phyloP scores from a whole-genome alignment of 257 asterid genomes.

The Ophiorrhiza pumila region DNA sequence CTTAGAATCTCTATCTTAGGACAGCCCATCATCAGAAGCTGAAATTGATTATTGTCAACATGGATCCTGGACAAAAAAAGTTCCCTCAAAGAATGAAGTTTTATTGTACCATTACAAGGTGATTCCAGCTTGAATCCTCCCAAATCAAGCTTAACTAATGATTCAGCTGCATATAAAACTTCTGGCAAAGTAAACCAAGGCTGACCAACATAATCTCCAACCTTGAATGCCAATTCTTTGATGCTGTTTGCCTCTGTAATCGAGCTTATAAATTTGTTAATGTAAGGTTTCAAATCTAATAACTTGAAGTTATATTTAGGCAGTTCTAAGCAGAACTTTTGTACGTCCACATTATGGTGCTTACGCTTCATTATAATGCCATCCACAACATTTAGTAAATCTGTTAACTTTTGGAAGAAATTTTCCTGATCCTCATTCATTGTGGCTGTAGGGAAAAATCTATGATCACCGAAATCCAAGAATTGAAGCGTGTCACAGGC shows the following conservation, averaged over 20 bases:
- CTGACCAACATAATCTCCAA: background rate
- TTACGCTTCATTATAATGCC: background rate
- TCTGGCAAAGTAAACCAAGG: background rate
- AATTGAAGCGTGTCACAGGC: background rate
- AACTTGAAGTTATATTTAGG: background rate
- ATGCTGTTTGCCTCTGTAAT: background rate
- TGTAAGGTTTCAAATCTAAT: background rate
- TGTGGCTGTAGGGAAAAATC: background rate
- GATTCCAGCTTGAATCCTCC: background rate
- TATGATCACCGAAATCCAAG: background rate
- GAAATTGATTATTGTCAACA: background rate
- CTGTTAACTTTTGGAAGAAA: too few species aligned
- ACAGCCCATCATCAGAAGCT: conserved; percentile 1
- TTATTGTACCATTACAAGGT: background rate
- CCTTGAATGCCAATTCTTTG: background rate
- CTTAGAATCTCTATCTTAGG: conserved; percentile 3
- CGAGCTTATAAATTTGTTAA: background rate
- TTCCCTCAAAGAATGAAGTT: background rate
- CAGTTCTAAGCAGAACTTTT: background rate
- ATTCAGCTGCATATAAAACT: background rate
- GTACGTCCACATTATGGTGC: background rate
- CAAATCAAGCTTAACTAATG: conserved; percentile 1
- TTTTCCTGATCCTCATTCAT: background rate
- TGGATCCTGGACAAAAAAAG: background rate
- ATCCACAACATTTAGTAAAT: background rate